Evolutionary conservation across 1,139 yeast genomes (phyloP).

Genomic region (Eremothecium gossypii): DNA sequence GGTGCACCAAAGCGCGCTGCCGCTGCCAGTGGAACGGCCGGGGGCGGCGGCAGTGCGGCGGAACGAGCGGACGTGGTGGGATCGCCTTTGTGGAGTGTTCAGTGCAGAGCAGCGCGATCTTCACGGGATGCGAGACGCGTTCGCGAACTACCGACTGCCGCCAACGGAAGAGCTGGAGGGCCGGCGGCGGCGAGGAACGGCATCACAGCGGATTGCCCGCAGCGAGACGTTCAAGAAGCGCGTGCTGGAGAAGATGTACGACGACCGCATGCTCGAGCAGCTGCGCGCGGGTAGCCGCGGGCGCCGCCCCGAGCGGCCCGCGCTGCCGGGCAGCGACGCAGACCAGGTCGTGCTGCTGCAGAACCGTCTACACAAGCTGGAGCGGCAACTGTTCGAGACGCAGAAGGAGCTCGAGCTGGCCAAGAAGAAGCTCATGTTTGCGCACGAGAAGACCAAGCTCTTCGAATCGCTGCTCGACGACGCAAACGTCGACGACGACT

Average conservation of each 20-base stretch:
- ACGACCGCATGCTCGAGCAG: constrained; percentile 19
- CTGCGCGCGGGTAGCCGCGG: constrained; percentile 17
- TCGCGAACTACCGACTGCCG: constrained; percentile 13
- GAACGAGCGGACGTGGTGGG: constrained; percentile 10
- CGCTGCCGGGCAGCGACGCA: constrained; percentile 3
- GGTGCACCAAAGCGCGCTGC: neutral
- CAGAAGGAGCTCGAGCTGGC: constrained; percentile 56
- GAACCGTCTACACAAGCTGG: constrained; percentile 42
- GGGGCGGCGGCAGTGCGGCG: neutral
- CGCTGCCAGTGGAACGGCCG: neutral
- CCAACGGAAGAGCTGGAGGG: constrained; percentile 9
- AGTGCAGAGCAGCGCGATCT: constrained; percentile 17
- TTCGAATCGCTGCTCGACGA: constrained; percentile 26
- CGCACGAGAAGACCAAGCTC: constrained; percentile 24
- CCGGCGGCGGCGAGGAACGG: constrained; percentile 5
- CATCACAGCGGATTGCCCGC: constrained; percentile 15
- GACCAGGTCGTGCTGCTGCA: constrained; percentile 18
- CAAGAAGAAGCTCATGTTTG: constrained; percentile 48
- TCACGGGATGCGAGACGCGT: constrained; percentile 14
- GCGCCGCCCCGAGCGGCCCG: constrained; percentile 21
- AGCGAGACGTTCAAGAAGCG: constrained; percentile 25
- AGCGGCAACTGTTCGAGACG: constrained; percentile 48
- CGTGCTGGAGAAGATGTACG: constrained; percentile 22
- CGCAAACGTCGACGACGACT: constrained; percentile 27
- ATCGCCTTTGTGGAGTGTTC: constrained; percentile 14